phyloP scores from a whole-genome alignment of 108 stramenopile species.

The Pseudonitzschia multiseries region DNA sequence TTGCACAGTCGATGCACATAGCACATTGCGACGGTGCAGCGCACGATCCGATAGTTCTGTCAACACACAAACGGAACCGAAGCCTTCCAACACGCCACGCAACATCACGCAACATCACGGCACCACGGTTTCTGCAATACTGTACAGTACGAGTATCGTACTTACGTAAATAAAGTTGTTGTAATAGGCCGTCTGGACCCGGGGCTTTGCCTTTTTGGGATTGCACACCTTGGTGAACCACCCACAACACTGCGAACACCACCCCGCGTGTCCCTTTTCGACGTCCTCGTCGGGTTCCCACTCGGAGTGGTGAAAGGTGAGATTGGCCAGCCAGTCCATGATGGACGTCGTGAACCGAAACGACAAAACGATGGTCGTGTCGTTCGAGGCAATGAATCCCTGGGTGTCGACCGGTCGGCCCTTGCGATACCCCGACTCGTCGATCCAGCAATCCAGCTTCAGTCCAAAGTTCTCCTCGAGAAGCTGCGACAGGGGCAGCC shows the following conservation, averaged over 20 bases:
- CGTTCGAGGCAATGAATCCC: conserved; percentile 37
- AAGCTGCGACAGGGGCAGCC: conserved; percentile 21
- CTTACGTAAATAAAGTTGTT: conserved; percentile 29
- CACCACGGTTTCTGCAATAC: neutral
- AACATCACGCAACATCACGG: neutral
- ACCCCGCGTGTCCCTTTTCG: conserved; percentile 30
- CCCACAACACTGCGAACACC: conserved; percentile 9
- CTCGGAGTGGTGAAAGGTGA: conserved; percentile 20
- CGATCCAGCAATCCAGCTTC: conserved; percentile 28
- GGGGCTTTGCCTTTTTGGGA: conserved; percentile 20
- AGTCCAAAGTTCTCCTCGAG: conserved; percentile 24
- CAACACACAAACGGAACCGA: too few species aligned
- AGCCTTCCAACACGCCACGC: too few species aligned
- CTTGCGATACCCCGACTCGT: conserved; percentile 22
- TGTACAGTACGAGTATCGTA: neutral
- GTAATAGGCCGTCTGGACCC: conserved; percentile 41
- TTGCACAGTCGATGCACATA: too few species aligned
- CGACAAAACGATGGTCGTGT: conserved; percentile 29
- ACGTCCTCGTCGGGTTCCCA: conserved; percentile 32
- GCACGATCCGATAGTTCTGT: too few species aligned
- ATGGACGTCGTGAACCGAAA: conserved; percentile 33
- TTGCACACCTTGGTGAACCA: conserved; percentile 11
- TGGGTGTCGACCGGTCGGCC: conserved; percentile 30
- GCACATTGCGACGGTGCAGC: too few species aligned
- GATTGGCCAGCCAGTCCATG: conserved; percentile 37